These are phyloP conservation scores for Neolentinus lepideus DNA, from an alignment of 1,284 basidiomycete genomes.

Conservation along the genomic window DNA sequence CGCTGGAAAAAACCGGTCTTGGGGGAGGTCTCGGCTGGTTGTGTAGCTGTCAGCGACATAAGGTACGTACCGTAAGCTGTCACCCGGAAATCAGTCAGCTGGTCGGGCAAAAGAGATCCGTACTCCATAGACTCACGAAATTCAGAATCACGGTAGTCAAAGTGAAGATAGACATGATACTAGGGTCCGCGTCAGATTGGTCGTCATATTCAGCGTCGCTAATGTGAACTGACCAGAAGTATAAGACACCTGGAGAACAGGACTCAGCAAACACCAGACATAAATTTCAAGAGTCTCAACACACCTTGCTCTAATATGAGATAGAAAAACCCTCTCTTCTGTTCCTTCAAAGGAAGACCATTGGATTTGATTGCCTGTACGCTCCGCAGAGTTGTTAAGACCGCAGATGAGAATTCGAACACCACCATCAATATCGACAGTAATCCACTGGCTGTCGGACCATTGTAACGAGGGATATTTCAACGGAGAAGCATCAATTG, in stretches of 20 bases:
- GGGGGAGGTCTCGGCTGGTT: background rate
- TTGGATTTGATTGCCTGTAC: slow-evolving; percentile 18
- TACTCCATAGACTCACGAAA: slow-evolving; percentile 19
- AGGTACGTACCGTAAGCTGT: background rate
- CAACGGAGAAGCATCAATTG: background rate
- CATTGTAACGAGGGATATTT: background rate
- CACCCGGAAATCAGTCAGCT: background rate
- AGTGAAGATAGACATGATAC: slow-evolving; percentile 21
- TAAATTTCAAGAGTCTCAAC: background rate
- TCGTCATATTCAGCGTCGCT: background rate
- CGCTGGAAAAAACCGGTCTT: slow-evolving; percentile 22
- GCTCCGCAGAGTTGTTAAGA: slow-evolving; percentile 21
- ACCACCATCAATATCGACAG: slow-evolving; percentile 22
- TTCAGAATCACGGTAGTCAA: slow-evolving; percentile 20
- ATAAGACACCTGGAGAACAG: slow-evolving; percentile 14
- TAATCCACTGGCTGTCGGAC: slow-evolving; percentile 17
- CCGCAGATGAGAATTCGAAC: slow-evolving; percentile 20
- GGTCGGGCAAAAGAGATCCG: background rate
- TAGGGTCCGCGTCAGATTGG: slow-evolving; percentile 2
- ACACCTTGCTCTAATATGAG: slow-evolving; percentile 25
- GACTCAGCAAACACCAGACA: background rate
- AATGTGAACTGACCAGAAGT: slow-evolving; percentile 17
- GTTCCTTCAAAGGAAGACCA: slow-evolving; percentile 10
- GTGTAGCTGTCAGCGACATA: background rate
- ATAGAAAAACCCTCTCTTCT: slow-evolving; percentile 18